Evolutionary conservation across 192 early-diverging fungal species (phyloP).

Genomic region (Backusella tuberculispora): DNA sequence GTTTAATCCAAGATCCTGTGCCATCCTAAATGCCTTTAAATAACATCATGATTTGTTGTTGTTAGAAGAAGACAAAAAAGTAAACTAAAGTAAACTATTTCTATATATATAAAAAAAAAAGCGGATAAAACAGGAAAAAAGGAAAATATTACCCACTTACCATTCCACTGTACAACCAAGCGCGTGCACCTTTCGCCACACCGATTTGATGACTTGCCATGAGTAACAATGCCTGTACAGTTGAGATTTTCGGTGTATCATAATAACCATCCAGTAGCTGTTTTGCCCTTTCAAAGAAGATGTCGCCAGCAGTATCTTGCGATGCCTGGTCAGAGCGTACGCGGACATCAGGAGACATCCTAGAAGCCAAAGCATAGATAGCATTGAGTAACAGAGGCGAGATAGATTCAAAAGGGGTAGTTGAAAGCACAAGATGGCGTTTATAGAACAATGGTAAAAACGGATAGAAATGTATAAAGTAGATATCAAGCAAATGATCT

Average conservation of each 20-base stretch:
- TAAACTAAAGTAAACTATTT: too few relatives aligned
- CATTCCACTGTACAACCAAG: conserved; percentile 80
- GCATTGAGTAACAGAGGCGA: conserved; percentile 54
- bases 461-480: conserved; percentile 69
- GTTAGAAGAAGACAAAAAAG: background rate
- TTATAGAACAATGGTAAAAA: conserved; percentile 73
- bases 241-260: conserved; percentile 58
- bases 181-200: conserved; percentile 61
- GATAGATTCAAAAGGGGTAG: conserved; percentile 35
- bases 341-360: conserved; percentile 45
- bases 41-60: background rate
- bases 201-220: conserved; percentile 72
- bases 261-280: conserved; percentile 70
- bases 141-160: conserved; percentile 29
- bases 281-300: conserved; percentile 71
- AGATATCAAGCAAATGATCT: conserved; percentile 59
- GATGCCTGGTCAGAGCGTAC: conserved; percentile 46
- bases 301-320: conserved; percentile 51
- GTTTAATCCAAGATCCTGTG: conserved; percentile 77
- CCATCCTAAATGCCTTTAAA: conserved; percentile 66
- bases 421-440: conserved; percentile 51
- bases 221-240: conserved; percentile 68
- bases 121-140: background rate
- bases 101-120: background rate
- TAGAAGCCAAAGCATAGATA: conserved; percentile 53